A percentile compares a stretch with the other conserved stretches of the same genome.
These are phyloP conservation scores for Gossypium herbaceum DNA, from an alignment of 345 rosid genomes.

Conservation along the genomic window DNA sequence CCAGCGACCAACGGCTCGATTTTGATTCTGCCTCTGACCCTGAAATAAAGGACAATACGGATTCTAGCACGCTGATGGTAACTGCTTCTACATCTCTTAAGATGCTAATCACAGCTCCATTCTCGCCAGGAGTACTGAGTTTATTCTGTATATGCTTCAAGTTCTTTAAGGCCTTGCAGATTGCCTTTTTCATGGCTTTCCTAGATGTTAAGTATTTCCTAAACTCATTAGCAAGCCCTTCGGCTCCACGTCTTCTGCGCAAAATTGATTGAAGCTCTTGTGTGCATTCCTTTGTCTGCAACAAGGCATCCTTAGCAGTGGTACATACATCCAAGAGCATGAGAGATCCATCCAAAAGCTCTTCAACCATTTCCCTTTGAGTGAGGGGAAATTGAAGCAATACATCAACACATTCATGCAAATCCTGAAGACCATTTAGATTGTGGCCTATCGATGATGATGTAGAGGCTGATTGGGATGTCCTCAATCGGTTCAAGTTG, in stretches of 20 bases:
- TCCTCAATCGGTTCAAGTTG: no score
- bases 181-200: no score
- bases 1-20: no score
- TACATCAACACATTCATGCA: no score
- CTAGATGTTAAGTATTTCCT: no score
- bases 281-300: constrained; percentile 20
- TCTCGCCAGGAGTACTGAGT: no score
- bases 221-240: constrained; percentile 1
- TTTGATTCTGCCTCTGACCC: constrained; percentile 18
- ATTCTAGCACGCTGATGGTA: constrained; percentile 22
- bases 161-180: no score
- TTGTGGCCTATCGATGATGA: not conserved
- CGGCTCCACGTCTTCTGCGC: constrained; percentile 20
- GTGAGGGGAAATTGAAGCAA: no score
- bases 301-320: constrained; percentile 25
- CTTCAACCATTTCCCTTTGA: constrained; percentile 16
- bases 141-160: no score
- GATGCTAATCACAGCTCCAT: not conserved
- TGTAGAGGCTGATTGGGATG: no score
- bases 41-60: constrained; percentile 25
- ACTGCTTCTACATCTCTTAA: constrained; percentile 29
- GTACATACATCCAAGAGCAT: constrained; percentile 32
- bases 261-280: constrained; percentile 15
- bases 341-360: constrained; percentile 35
- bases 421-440: no score